These are phyloP conservation scores for Saccharomyces paradoxus DNA, from an alignment of 805 yeast species.

Conservation along the genomic window DNA sequence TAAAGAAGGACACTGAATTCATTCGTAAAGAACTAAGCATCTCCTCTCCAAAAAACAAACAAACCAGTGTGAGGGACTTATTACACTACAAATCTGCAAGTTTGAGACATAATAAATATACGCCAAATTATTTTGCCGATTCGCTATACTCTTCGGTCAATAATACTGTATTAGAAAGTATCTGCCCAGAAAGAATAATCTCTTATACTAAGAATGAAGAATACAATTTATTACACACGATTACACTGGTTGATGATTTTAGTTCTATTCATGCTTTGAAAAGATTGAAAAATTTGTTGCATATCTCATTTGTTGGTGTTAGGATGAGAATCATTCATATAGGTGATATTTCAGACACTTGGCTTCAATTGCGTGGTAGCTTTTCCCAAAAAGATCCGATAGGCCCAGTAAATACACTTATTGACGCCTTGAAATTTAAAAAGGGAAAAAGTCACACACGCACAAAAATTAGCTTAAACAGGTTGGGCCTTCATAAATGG, in stretches of 20 bases:
- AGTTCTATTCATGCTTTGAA: slow-evolving; percentile 29
- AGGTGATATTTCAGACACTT: slow-evolving; percentile 6
- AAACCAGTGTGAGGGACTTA: slow-evolving; percentile 23
- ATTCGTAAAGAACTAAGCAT: slow-evolving; percentile 17
- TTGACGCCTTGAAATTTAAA: neutral
- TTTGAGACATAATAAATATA: slow-evolving; percentile 41
- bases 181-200: slow-evolving; percentile 15
- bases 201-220: slow-evolving; percentile 14
- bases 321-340: slow-evolving; percentile 36
- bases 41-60: slow-evolving; percentile 3
- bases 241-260: slow-evolving; percentile 58
- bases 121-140: slow-evolving; percentile 39
- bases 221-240: slow-evolving; percentile 26
- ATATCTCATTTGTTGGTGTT: slow-evolving; percentile 26
- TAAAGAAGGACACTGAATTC: slow-evolving; percentile 42
- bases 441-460: neutral
- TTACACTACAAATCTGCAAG: slow-evolving; percentile 25
- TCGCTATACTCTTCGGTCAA: slow-evolving; percentile 28
- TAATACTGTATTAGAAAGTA: slow-evolving; percentile 10
- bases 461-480: slow-evolving; percentile 6
- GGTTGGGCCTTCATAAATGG: slow-evolving; percentile 14
- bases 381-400: neutral
- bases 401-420: slow-evolving; percentile 7
- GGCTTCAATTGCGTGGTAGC: neutral
- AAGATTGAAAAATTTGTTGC: slow-evolving; percentile 36